Base-by-base conservation (phyloP, 192 early-diverging fungal genomes). In the Glomus cerebriforme region DNA sequence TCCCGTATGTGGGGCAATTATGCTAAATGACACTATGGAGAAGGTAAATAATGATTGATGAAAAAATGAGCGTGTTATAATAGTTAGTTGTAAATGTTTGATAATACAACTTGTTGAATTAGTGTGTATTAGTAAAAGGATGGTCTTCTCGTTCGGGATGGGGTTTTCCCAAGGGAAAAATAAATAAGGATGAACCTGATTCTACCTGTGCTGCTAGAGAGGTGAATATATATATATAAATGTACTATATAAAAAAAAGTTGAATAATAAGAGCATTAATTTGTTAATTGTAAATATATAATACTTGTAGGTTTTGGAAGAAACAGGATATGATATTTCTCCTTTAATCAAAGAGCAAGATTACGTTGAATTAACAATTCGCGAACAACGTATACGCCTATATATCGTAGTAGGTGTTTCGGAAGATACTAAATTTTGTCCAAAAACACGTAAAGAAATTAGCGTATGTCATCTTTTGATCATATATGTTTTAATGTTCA, bases 121-220 rank as follows among this genome's bases (percentile, higher is more conserved):
- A 86, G 86, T 92, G 91, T 74, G 82, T 99, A 71, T 86, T 99
- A 64, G 98, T 99, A 32, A 92, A 95, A 80, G 98, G 97, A 22
- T 98, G 96, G 95, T 93, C 92, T 70, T 89, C 92, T 54, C 90
- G 89, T 67, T 89, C 95, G 37, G 92, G 92, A 58, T 99, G 98
- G 98, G 96, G 96, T n/a, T 99, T 98, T 79, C 97, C 98, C 32
- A 96, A 96, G 37, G 98, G 98, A 26, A 99, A 99, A 79, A 99
- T 99, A 84, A 99, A 99, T 84, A 93, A 98, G 84, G 95, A 94
- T 81, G 98, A 99, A 83, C 90, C 90, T 22, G 92, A 97, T 81
- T 86, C 88, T 63, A 86, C 85, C 17, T 99, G 98, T 82, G 97
- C 97, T 15, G 89, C 94, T 77, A 91, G 98, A 70, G 98, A 99